Base-by-base conservation (phyloP, 164 flowering plant species). In the Cinnamomum micranthum region DNA sequence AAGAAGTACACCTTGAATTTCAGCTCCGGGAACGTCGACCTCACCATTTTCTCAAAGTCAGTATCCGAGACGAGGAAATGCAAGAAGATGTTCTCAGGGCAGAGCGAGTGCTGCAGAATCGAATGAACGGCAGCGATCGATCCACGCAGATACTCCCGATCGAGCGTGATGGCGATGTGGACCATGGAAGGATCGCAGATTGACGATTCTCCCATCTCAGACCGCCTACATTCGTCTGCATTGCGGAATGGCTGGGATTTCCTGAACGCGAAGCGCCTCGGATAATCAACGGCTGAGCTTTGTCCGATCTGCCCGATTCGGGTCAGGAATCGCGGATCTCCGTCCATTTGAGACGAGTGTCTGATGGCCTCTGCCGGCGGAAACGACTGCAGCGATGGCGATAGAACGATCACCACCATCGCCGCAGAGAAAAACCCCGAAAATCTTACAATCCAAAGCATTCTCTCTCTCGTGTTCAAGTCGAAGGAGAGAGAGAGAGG, bases 311-410 rank as follows among this genome's bases (percentile, higher is more conserved):
- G 35, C 6, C 35, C 35, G 35, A 31, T 31, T 31, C 35, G 35
- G 6, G 35, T 31, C 35, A 31, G 83, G 0, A 80, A 73, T 1
- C 85, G 75, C 68, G 76, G 81, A 28, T 77, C 73, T 1, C 60
- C 71, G 73, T 83, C 87, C 19, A 79, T 51, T 25, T 83, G 80
- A 12, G 89, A 81, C 28, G 94, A 89, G 35, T 31, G 35, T 73
- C 90, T 79, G 59, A 85, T 84, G 50, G 87, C 89, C 73, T 85
- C 88, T 4, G 87, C 90, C 0, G 90, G 88, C 0, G 86, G 89
- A 50, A 84, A 82, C 0, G 90, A 87, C 69, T 82, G 87, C 0
- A 84, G 75, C 50, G 90, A 85, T 0, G 90, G 86, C 23, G 86
- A 83, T 11, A 87, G 58, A 4, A 87, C 74, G 41, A 87, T 76